phyloP scores from a whole-genome alignment of 345 rosid species.

The Camelina laxa region DNA sequence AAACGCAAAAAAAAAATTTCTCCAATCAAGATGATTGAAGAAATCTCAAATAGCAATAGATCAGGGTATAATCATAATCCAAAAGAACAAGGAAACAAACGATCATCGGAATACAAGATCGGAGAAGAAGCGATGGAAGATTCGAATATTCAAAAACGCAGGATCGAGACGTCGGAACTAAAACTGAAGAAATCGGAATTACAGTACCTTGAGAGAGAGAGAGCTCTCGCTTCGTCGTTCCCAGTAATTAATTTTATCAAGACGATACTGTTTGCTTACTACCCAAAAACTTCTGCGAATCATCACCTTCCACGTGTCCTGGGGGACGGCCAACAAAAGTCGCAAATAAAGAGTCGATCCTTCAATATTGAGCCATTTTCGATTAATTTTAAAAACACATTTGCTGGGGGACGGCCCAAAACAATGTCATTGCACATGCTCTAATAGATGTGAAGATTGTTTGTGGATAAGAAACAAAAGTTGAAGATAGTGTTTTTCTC shows the following conservation, averaged over 20 bases:
- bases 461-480: no score
- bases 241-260: not conserved
- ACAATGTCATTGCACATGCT: no score
- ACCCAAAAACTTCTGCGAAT: no score
- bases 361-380: no score
- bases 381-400: no score
- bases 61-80: constrained; percentile 13
- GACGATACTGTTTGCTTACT: not conserved
- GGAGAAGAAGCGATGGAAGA: constrained; percentile 31
- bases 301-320: no score
- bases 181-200: constrained; percentile 6
- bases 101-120: constrained; percentile 16
- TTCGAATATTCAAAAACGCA: not conserved
- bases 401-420: no score
- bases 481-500: no score
- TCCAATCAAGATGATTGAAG: not conserved
- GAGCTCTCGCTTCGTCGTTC: not conserved
- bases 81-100: not conserved
- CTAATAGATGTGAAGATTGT: no score
- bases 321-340: no score
- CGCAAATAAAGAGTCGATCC: no score
- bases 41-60: constrained; percentile 5
- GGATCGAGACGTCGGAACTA: constrained; percentile 10
- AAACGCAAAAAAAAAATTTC: not conserved
- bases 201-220: constrained; percentile 19